phyloP scores from a whole-genome alignment of 371 early-diverging fungal genomes.

The Mucor indicus region DNA sequence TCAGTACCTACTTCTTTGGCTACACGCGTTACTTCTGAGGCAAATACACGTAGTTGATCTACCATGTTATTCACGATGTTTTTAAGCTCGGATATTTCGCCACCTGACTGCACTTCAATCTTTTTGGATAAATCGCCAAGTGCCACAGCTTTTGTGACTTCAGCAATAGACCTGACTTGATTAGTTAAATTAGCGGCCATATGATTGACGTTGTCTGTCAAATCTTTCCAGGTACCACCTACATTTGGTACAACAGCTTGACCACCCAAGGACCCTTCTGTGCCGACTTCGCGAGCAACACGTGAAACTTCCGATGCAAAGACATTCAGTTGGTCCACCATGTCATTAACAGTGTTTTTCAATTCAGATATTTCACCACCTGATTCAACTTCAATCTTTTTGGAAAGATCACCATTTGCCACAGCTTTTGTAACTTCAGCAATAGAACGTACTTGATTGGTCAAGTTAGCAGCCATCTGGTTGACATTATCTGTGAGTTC shows the following conservation, averaged over 20 bases:
- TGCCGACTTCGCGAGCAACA: constrained; percentile 52
- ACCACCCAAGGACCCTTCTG: constrained; percentile 51
- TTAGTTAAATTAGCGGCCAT: constrained; percentile 59
- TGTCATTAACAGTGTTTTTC: constrained; percentile 39
- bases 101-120: constrained; percentile 28
- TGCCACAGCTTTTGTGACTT: constrained; percentile 56
- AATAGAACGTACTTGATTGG: constrained; percentile 57
- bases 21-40: constrained; percentile 43
- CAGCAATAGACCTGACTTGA: constrained; percentile 55
- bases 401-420: constrained; percentile 49
- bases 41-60: constrained; percentile 42
- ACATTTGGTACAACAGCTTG: constrained; percentile 46
- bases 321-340: constrained; percentile 54
- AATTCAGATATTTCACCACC: constrained; percentile 43
- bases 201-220: constrained; percentile 57
- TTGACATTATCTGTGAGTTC: constrained; percentile 67
- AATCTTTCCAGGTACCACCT: constrained; percentile 61
- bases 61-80: constrained; percentile 47
- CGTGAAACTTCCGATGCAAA: constrained; percentile 53
- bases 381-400: constrained; percentile 30
- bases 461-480: constrained; percentile 57
- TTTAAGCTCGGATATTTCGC: constrained; percentile 41
- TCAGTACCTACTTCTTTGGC: constrained; percentile 50
- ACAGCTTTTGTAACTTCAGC: constrained; percentile 57
- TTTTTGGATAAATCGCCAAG: constrained; percentile 44